Conservation (phyloP, 768 basidiomycete species). For the Piloderma croceum region DNA sequence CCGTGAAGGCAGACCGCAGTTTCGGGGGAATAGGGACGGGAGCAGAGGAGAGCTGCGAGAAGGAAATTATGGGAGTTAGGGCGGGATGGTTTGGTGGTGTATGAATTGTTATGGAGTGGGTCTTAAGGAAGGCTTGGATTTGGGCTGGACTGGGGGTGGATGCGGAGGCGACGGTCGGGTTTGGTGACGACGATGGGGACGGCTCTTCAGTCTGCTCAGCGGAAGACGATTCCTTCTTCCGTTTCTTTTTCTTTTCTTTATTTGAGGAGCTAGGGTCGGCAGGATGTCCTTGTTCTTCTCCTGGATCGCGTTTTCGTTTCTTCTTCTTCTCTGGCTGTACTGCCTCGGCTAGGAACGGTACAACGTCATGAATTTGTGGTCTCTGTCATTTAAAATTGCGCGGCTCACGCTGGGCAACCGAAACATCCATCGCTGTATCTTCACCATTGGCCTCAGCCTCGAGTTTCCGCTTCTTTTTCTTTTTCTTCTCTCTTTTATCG, state of each 20-base stretch:
- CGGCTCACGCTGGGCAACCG: conserved; percentile 1
- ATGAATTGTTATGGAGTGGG: conserved; percentile 71
- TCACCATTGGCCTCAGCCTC: conserved; percentile 22
- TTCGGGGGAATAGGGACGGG: conserved; percentile 59
- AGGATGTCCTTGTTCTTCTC: conserved; percentile 8
- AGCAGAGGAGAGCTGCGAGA: conserved; percentile 66
- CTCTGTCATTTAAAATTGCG: neutral
- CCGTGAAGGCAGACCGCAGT: conserved; percentile 57
- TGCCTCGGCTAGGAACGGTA: neutral
- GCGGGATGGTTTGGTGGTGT: conserved; percentile 39
- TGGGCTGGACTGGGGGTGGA: conserved; percentile 32
- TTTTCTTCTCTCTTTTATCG: conserved; percentile 29
- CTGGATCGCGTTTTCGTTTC: conserved; percentile 4
- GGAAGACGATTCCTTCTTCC: conserved; percentile 20
- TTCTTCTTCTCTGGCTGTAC: neutral
- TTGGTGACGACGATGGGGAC: conserved; percentile 13
- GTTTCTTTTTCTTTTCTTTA: conserved; percentile 14
- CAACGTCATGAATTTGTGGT: neutral
- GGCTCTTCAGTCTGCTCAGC: conserved; percentile 3
- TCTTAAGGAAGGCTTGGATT: conserved; percentile 57
- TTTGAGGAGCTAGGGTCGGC: neutral
- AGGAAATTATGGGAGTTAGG: conserved; percentile 65
- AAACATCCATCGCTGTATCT: conserved; percentile 1
- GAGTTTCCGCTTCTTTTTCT: conserved; percentile 39
- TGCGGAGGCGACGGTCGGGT: conserved; percentile 11